Evolutionary conservation across 2,329 filamentous ascomycete genomes (phyloP).

Genomic region (Rutstroemia sp.): DNA sequence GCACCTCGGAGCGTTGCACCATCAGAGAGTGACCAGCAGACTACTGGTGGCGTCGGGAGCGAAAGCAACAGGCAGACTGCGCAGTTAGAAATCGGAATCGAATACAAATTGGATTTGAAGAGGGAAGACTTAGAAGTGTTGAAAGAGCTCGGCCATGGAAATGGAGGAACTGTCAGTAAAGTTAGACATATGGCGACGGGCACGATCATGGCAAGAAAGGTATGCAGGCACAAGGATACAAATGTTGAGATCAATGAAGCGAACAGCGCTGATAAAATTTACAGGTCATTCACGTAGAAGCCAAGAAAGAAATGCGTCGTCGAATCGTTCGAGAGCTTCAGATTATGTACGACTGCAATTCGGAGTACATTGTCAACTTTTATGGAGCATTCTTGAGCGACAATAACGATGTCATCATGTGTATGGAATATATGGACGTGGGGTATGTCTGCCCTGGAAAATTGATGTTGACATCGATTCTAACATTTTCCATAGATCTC

Average conservation of each 20-base stretch:
- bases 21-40: conserved; percentile 62
- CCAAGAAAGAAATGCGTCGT: conserved; percentile 93
- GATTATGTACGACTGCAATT: conserved; percentile 98
- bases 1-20: conserved; percentile 65
- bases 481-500: conserved; percentile 52
- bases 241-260: background rate
- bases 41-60: conserved; percentile 52
- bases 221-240: conserved; percentile 33
- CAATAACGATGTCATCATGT: conserved; percentile 97
- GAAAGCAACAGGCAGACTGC: conserved; percentile 52
- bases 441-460: conserved; percentile 58
- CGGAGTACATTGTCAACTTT: conserved; percentile 93
- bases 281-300: conserved; percentile 95
- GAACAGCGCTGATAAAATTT: background rate
- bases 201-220: conserved; percentile 97
- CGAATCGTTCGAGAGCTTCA: conserved; percentile 95
- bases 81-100: conserved; percentile 87
- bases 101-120: conserved; percentile 88
- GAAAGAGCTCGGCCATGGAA: conserved; percentile 91
- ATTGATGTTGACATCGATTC: conserved; percentile 2
- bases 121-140: conserved; percentile 89
- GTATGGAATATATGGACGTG: conserved; percentile 99
- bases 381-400: conserved; percentile 97
- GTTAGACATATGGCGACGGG: conserved; percentile 92
- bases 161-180: conserved; percentile 97